Evolutionary conservation across 2,329 filamentous ascomycete species (phyloP).

Genomic region (Penicillium fuscoglaucum): DNA sequence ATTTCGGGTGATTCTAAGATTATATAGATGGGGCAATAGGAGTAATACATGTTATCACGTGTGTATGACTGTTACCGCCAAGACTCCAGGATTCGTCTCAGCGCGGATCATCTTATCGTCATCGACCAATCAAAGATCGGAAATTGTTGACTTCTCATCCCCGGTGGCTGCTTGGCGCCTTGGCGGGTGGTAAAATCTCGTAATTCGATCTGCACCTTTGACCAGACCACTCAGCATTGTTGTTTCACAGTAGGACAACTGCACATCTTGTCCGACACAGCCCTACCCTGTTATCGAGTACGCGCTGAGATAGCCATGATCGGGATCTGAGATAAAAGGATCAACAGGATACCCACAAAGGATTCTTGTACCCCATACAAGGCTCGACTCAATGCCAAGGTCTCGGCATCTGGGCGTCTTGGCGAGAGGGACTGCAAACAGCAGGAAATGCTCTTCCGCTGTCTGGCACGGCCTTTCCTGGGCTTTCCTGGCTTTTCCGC

Average conservation of each 20-base stretch:
- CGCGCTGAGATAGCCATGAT: neutral
- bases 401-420: slow-evolving; percentile 36
- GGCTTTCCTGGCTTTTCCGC: slow-evolving; percentile 25
- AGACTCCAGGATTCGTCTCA: slow-evolving; percentile 13
- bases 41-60: slow-evolving; percentile 12
- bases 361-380: slow-evolving; percentile 4
- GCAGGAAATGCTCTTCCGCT: slow-evolving; percentile 26
- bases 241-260: slow-evolving; percentile 1
- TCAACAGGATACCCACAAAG: neutral
- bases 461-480: slow-evolving; percentile 25
- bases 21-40: neutral
- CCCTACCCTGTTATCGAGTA: neutral
- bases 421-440: slow-evolving; percentile 28
- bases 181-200: slow-evolving; percentile 26
- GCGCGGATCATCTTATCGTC: slow-evolving; percentile 8
- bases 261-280: slow-evolving; percentile 7
- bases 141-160: neutral
- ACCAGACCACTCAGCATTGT: slow-evolving; percentile 8
- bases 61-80: slow-evolving; percentile 16
- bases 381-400: slow-evolving; percentile 30
- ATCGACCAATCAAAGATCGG: slow-evolving; percentile 15
- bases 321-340: neutral
- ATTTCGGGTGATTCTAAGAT: neutral
- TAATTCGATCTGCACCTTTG: slow-evolving; percentile 12
- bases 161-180: slow-evolving; percentile 22